These are phyloP conservation scores for Prunus davidiana DNA, from an alignment of 306 rosid species.

Conservation along the genomic window DNA sequence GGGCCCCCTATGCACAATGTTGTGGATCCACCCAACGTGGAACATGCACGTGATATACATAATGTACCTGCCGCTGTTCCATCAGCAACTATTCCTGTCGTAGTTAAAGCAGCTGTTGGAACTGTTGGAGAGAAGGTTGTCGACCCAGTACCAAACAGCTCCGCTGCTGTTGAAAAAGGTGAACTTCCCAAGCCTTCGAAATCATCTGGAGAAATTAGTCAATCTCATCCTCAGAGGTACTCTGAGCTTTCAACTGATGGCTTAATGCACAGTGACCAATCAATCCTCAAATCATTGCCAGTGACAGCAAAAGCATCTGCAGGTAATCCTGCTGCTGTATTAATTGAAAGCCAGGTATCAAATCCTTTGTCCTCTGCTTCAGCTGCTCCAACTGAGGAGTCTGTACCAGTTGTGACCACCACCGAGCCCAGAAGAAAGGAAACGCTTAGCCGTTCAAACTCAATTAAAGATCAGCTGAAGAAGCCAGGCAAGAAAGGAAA, in stretches of 20 bases:
- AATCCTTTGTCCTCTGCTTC: constrained; percentile 26
- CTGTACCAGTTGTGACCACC: constrained; percentile 31
- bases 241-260: constrained; percentile 28
- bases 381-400: constrained; percentile 33
- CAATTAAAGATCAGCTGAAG: constrained; percentile 62
- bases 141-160: constrained; percentile 34
- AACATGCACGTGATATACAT: constrained; percentile 49
- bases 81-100: constrained; percentile 36
- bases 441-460: constrained; percentile 53
- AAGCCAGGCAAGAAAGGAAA: constrained; percentile 48
- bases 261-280: constrained; percentile 33
- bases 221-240: constrained; percentile 35
- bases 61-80: constrained; percentile 32
- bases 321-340: constrained; percentile 25
- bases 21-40: constrained; percentile 41
- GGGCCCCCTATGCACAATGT: constrained; percentile 41
- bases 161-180: constrained; percentile 36
- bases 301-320: constrained; percentile 28
- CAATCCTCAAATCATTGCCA: constrained; percentile 29
- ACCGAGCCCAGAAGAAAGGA: constrained; percentile 52
- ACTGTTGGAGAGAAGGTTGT: constrained; percentile 39
- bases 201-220: constrained; percentile 36
- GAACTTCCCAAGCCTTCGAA: constrained; percentile 43
- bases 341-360: constrained; percentile 35
- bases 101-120: constrained; percentile 43